phyloP scores from a whole-genome alignment of 352 stramenopile species.

The Phytophthora uliginosa region DNA sequence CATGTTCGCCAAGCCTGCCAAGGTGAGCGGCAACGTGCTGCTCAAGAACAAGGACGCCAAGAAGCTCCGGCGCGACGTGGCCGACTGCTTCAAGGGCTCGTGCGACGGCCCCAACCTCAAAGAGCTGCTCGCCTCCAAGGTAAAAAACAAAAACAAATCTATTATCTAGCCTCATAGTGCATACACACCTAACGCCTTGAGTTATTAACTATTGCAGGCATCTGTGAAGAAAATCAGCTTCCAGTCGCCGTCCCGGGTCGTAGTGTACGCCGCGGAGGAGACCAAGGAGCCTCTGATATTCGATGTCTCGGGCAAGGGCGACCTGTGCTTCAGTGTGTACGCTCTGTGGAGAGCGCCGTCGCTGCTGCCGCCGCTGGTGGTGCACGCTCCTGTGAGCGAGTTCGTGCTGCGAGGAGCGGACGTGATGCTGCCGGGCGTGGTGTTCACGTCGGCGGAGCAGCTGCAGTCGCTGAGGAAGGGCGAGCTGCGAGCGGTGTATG shows the following conservation, averaged over 20 bases:
- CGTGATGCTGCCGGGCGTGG: constrained; percentile 87
- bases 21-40: constrained; percentile 82
- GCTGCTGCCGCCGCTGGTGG: constrained; percentile 65
- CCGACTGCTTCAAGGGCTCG: constrained; percentile 37
- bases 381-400: constrained; percentile 85
- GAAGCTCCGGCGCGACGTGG: constrained; percentile 81
- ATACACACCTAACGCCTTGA: background rate
- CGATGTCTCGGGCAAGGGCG: constrained; percentile 77
- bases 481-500: constrained; percentile 73
- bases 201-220: constrained; percentile 25
- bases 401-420: constrained; percentile 85
- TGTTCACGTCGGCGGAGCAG: constrained; percentile 68
- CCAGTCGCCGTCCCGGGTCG: constrained; percentile 76
- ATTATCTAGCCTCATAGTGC: background rate
- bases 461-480: constrained; percentile 68
- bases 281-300: constrained; percentile 77
- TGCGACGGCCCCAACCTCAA: constrained; percentile 41
- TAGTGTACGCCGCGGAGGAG: constrained; percentile 75
- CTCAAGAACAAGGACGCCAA: constrained; percentile 90
- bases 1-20: constrained; percentile 88
- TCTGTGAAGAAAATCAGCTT: constrained; percentile 83
- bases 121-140: constrained; percentile 59
- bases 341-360: constrained; percentile 64
- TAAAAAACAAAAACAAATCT: constrained; percentile 6
- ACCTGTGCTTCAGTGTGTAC: constrained; percentile 76